These are phyloP conservation scores for Eimeria nieschulzi DNA, from an alignment of 169 alveolate genomes.

Conservation along the genomic window DNA sequence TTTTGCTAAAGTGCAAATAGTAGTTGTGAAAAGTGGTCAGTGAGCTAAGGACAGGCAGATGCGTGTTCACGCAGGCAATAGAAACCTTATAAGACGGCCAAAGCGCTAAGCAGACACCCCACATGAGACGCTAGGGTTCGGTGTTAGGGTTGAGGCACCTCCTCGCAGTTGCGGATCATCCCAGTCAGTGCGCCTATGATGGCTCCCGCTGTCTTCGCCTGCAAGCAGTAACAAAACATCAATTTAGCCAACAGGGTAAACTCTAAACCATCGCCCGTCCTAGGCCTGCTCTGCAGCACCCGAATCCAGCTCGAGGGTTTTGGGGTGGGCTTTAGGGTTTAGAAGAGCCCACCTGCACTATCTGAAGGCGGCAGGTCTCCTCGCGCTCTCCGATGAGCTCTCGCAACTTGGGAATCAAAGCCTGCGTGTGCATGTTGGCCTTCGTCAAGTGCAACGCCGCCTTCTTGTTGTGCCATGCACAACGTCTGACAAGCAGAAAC, in stretches of 20 bases:
- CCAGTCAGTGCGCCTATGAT: slow-evolving; percentile 38
- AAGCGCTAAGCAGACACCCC: slow-evolving; percentile 8
- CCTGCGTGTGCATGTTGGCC: background rate
- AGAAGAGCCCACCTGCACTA: background rate
- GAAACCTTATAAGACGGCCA: too few relatives aligned
- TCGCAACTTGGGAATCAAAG: slow-evolving; percentile 35
- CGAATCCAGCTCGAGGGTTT: background rate
- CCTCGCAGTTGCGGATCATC: slow-evolving; percentile 47
- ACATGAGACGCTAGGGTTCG: background rate
- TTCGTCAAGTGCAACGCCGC: slow-evolving; percentile 54
- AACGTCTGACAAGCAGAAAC: slow-evolving; percentile 15
- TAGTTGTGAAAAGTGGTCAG: too few relatives aligned
- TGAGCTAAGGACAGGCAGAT: too few relatives aligned
- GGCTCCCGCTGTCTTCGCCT: slow-evolving; percentile 57
- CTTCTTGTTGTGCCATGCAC: slow-evolving; percentile 54
- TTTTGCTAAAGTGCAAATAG: too few relatives aligned
- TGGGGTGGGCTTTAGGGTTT: background rate
- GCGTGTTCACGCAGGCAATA: too few relatives aligned
- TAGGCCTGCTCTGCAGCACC: too few relatives aligned
- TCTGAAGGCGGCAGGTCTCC: background rate
- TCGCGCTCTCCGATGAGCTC: slow-evolving; percentile 57
- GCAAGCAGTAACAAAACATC: background rate
- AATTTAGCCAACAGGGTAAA: too few relatives aligned
- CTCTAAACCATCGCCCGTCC: too few relatives aligned
- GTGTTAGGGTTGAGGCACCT: background rate